phyloP scores from a whole-genome alignment of 192 early-diverging fungal species.

The Backusella macrospora region DNA sequence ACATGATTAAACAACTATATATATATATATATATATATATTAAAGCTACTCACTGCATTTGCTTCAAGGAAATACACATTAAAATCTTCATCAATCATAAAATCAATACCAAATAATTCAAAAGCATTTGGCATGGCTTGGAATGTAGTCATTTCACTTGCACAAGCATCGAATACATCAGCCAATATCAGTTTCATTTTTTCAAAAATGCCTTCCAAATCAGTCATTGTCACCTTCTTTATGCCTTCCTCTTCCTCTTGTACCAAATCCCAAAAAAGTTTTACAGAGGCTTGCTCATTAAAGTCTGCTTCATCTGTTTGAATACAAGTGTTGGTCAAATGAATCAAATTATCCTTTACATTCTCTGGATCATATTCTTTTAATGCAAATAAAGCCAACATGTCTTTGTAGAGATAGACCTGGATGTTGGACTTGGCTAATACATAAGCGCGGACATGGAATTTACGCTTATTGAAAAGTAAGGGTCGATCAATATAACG shows the following conservation, averaged over 20 bases:
- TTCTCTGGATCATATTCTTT: slow-evolving; percentile 46
- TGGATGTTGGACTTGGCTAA: slow-evolving; percentile 59
- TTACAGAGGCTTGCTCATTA: slow-evolving; percentile 55
- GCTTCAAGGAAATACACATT: slow-evolving; percentile 60
- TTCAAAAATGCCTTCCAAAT: slow-evolving; percentile 52
- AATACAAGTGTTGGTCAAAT: slow-evolving; percentile 70
- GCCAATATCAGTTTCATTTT: slow-evolving; percentile 58
- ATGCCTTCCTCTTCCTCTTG: slow-evolving; percentile 8
- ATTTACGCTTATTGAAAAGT: slow-evolving; percentile 59
- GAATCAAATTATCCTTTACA: slow-evolving; percentile 51
- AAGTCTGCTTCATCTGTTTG: slow-evolving; percentile 53
- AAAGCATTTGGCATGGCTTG: slow-evolving; percentile 65
- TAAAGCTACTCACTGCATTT: slow-evolving; percentile 55
- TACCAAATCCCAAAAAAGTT: slow-evolving; percentile 58
- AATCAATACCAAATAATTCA: slow-evolving; percentile 71
- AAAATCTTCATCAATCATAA: slow-evolving; percentile 59
- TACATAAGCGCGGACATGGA: slow-evolving; percentile 68
- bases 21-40: no score
- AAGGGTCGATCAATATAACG: slow-evolving; percentile 63
- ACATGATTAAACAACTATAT: background rate
- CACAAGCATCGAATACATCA: slow-evolving; percentile 62
- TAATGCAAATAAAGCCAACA: slow-evolving; percentile 67
- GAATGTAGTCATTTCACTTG: slow-evolving; percentile 63
- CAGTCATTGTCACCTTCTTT: slow-evolving; percentile 29
- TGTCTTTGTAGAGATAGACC: slow-evolving; percentile 63